A percentile compares a stretch with the other conserved stretches of the same genome.
Conservation (phyloP, 176 grass and related monocot species). For the Saccharum officinarum region DNA sequence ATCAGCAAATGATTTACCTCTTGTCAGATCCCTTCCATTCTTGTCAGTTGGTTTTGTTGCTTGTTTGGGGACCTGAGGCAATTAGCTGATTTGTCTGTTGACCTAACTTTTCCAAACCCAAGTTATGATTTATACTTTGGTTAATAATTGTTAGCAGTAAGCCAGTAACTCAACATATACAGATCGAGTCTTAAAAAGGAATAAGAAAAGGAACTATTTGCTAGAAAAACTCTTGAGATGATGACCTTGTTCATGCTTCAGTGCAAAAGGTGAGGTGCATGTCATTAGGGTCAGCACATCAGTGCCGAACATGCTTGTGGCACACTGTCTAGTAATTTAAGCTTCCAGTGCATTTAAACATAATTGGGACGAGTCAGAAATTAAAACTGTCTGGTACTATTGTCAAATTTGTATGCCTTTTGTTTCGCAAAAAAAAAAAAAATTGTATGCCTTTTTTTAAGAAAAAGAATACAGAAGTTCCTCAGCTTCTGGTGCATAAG, state of each 20-base stretch:
- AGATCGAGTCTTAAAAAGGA: neutral
- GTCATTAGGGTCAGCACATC: neutral
- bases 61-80: too few species aligned
- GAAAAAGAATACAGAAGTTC: neutral
- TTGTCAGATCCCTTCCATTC: neutral
- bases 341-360: neutral
- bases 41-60: too few species aligned
- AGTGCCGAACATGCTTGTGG: neutral
- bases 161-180: neutral
- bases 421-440: too few species aligned
- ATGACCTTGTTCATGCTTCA: neutral
- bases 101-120: neutral
- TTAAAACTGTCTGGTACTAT: neutral
- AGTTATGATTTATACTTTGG: slow-evolving; percentile 2
- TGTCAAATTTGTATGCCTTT: neutral
- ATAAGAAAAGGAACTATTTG: neutral
- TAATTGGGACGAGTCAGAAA: neutral
- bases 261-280: neutral
- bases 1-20: neutral
- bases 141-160: neutral
- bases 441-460: neutral
- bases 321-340: neutral
- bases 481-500: neutral
- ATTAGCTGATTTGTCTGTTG: neutral
- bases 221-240: neutral